Percentiles rank a stretch among this genome's conserved stretches.
phyloP scores from a whole-genome alignment of 352 stramenopile genomes.

The Pythium rishiriense region DNA sequence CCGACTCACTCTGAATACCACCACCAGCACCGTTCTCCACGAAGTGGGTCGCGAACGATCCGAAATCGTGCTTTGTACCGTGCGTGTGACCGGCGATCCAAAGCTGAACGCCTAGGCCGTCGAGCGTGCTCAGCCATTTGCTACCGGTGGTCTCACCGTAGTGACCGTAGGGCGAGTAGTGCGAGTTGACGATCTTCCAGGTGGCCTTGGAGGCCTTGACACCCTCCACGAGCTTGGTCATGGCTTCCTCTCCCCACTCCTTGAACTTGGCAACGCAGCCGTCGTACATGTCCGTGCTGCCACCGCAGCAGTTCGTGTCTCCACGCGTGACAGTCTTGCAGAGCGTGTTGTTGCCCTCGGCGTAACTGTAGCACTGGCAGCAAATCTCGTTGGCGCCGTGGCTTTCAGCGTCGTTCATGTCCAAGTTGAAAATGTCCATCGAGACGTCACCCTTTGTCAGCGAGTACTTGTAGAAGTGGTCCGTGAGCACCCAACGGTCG shows the following conservation, averaged over 20 bases:
- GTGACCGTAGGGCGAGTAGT: constrained; percentile 42
- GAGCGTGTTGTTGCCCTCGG: constrained; percentile 31
- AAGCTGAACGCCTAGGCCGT: constrained; percentile 24
- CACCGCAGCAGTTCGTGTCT: constrained; percentile 28
- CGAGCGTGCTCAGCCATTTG: constrained; percentile 30
- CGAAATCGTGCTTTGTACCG: constrained; percentile 41
- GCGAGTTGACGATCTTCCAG: constrained; percentile 51
- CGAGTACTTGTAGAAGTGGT: constrained; percentile 48
- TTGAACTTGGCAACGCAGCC: constrained; percentile 38
- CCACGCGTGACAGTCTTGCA: constrained; percentile 37
- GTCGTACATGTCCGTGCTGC: constrained; percentile 39
- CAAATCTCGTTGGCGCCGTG: constrained; percentile 42
- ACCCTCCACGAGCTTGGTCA: constrained; percentile 26
- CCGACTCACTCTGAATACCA: constrained; percentile 40
- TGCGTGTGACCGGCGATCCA: constrained; percentile 46
- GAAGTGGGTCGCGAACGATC: constrained; percentile 35
- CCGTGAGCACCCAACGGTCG: constrained; percentile 46
- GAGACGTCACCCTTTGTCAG: constrained; percentile 35
- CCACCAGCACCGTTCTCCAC: constrained; percentile 46
- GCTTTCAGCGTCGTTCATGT: constrained; percentile 46
- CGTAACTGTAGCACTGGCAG: constrained; percentile 49
- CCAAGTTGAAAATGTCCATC: constrained; percentile 55
- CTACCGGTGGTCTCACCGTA: constrained; percentile 26
- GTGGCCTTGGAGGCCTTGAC: constrained; percentile 40
- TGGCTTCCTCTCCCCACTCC: constrained; percentile 37